phyloP scores from a whole-genome alignment of 2,329 filamentous ascomycete species.

The Pseudocercospora ulei region DNA sequence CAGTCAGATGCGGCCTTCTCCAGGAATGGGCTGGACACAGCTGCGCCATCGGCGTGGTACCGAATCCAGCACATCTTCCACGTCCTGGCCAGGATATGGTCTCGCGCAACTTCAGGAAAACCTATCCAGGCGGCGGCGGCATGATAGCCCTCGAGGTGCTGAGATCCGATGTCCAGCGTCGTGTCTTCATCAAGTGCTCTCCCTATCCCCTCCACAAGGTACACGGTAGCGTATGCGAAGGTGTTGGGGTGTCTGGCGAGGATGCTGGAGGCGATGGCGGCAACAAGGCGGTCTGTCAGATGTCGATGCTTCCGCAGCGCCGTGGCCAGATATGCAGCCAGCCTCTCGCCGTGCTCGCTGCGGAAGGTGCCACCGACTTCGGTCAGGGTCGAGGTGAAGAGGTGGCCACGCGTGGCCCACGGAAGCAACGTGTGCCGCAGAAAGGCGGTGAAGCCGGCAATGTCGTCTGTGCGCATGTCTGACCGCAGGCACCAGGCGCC shows the following conservation, averaged over 20 bases:
- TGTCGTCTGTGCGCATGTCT: constrained; percentile 21
- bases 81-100: constrained; percentile 32
- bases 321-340: constrained; percentile 34
- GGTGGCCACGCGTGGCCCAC: constrained; percentile 41
- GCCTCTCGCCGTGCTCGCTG: constrained; percentile 38
- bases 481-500: constrained; percentile 40
- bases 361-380: constrained; percentile 28
- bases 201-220: constrained; percentile 39
- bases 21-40: constrained; percentile 3
- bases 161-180: constrained; percentile 16
- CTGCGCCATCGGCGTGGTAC: neutral
- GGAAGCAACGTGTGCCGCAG: constrained; percentile 39
- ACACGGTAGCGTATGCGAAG: constrained; percentile 39
- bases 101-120: constrained; percentile 39
- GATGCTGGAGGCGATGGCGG: constrained; percentile 31
- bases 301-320: constrained; percentile 27
- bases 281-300: constrained; percentile 23
- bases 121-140: constrained; percentile 31
- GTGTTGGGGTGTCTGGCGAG: constrained; percentile 28
- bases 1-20: constrained; percentile 9
- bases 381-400: constrained; percentile 38
- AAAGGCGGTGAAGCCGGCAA: constrained; percentile 32
- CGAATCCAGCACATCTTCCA: constrained; percentile 25
- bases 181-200: constrained; percentile 28
- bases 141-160: constrained; percentile 26